Conservation (phyloP, 495 filamentous ascomycete genomes). For the Opeltia flavorubescens region DNA sequence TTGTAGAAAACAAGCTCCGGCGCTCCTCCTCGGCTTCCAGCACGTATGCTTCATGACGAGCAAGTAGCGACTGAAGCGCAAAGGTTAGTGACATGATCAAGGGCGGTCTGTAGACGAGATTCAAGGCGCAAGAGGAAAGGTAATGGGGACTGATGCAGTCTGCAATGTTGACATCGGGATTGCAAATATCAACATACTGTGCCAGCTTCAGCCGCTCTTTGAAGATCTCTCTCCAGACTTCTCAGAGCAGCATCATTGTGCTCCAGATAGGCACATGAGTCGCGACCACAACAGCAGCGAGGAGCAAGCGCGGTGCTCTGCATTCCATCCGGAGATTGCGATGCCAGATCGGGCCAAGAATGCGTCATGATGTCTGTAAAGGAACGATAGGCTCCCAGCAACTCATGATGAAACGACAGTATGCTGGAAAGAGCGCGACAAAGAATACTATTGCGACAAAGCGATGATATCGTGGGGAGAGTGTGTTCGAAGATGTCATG, state of each 20-base stretch:
- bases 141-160: neutral
- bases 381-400: neutral
- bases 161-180: neutral
- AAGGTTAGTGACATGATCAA: constrained; percentile 45
- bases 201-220: constrained; percentile 69
- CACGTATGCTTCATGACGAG: constrained; percentile 86
- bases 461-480: too few relatives aligned
- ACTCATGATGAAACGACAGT: neutral
- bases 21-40: constrained; percentile 78
- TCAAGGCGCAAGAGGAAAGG: neutral
- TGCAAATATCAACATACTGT: constrained; percentile 44
- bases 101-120: neutral
- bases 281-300: constrained; percentile 72
- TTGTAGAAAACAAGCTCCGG: constrained; percentile 46
- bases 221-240: constrained; percentile 73
- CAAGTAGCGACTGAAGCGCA: constrained; percentile 71
- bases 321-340: constrained; percentile 12
- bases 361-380: neutral
- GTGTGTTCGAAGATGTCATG: too few relatives aligned
- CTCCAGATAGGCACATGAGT: constrained; percentile 64
- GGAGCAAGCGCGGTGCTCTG: neutral
- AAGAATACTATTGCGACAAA: too few relatives aligned
- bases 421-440: too few relatives aligned
- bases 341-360: neutral
- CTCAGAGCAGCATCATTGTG: constrained; percentile 66